These are phyloP conservation scores for Xylaria sp. DNA, from an alignment of 2,329 filamentous ascomycete species.

Conservation along the genomic window DNA sequence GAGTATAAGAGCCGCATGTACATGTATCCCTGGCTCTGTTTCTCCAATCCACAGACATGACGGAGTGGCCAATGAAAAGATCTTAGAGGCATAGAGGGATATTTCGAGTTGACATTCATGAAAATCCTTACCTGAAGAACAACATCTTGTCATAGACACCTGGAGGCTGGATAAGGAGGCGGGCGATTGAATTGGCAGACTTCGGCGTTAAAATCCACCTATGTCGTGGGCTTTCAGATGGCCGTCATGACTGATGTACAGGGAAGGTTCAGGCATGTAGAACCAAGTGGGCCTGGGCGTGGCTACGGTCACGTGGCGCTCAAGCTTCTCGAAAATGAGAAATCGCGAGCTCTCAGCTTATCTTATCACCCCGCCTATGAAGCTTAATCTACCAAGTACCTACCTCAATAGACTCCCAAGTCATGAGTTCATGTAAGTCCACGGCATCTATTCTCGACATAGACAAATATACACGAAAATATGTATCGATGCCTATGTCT, in stretches of 20 bases:
- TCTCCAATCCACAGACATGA: background rate
- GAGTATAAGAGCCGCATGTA: background rate
- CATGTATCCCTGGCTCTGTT: background rate
- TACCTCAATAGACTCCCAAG: background rate
- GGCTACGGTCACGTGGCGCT: constrained; percentile 25
- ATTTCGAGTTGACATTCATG: background rate
- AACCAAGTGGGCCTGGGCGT: constrained; percentile 12
- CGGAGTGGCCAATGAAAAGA: background rate
- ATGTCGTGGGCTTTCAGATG: constrained; percentile 12
- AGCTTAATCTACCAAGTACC: background rate
- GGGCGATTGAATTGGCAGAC: background rate
- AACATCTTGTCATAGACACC: constrained; percentile 34
- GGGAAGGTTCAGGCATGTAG: constrained; percentile 19
- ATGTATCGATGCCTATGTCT: background rate
- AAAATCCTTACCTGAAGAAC: constrained; percentile 41
- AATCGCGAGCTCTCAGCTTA: constrained; percentile 6
- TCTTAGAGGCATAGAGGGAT: background rate
- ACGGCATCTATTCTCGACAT: too few relatives aligned
- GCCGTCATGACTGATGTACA: background rate
- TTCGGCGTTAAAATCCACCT: constrained; percentile 10
- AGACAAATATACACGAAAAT: background rate
- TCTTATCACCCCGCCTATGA: constrained; percentile 26
- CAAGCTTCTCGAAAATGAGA: constrained; percentile 1
- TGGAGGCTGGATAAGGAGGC: background rate
- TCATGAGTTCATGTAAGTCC: background rate